phyloP scores from a whole-genome alignment of 176 grass and related monocot species.

The Eleusine coracana region DNA sequence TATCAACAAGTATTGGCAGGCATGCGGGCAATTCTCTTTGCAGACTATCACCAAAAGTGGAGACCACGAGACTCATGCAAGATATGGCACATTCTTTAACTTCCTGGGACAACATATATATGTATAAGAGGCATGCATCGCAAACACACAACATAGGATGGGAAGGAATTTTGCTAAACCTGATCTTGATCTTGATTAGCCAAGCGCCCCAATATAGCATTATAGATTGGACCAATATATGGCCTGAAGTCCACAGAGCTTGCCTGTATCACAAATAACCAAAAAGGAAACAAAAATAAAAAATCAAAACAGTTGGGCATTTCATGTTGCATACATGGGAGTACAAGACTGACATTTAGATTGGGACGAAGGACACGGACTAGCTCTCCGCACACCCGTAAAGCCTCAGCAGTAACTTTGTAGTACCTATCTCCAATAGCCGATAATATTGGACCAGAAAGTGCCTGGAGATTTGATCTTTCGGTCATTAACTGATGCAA shows the following conservation, averaged over 20 bases:
- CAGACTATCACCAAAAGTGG: conserved; percentile 89
- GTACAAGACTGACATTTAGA: conserved; percentile 63
- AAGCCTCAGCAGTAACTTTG: conserved; percentile 98
- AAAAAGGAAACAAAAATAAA: neutral
- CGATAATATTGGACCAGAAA: conserved; percentile 89
- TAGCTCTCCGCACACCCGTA: conserved; percentile 93
- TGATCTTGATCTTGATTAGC: conserved; percentile 99
- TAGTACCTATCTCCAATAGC: conserved; percentile 98
- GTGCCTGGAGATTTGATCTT: conserved; percentile 63
- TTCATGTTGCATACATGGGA: conserved; percentile 31
- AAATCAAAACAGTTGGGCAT: neutral
- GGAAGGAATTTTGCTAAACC: conserved; percentile 45
- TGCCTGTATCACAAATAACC: conserved; percentile 52
- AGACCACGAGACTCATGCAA: conserved; percentile 92
- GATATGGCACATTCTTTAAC: conserved; percentile 86
- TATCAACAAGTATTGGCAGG: conserved; percentile 98
- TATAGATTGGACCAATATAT: conserved; percentile 83
- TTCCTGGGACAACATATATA: conserved; percentile 61
- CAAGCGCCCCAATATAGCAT: conserved; percentile 84
- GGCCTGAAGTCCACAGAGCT: conserved; percentile 66
- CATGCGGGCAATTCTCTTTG: conserved; percentile 83
- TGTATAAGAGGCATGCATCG: neutral
- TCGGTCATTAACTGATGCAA: neutral
- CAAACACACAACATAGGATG: neutral
- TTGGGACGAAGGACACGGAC: conserved; percentile 88